Base-by-base conservation (phyloP, 495 filamentous ascomycete genomes). In the Letharia lupina region DNA sequence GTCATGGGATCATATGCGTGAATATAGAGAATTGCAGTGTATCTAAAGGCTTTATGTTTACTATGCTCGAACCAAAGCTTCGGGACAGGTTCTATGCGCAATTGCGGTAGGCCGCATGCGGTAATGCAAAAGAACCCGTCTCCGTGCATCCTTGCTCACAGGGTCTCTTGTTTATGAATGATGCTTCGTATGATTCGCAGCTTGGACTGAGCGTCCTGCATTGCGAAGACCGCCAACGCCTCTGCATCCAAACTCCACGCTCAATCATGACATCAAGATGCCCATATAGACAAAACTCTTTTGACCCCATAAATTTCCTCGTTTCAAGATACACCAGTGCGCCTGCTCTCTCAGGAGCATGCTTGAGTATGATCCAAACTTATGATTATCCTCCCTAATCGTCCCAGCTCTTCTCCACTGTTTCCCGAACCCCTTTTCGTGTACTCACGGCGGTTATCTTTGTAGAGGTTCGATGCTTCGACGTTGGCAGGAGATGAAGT, bases 321-420 rank as follows among this genome's bases (percentile, higher is more conserved):
- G n/a, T 23, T 9, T 33, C 41, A 44, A 40, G 16, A 33, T 65
- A 33, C 28, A 58, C 31, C 20, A 39, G 13, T 23, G 16, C 54
- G 41, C 63, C 52, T 60, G 31, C 63, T 37, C 56, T 58, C 31
- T 16, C 7, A 4, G 16, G 11, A 35, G 39, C 44, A n/a, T 20
- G 28, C 48, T 41, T 31, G 31, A 54, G 35, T 40, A 35, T 10
- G 33, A n/a, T 16, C 5, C 20, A 28, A 44, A 45, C 63, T 45
- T 45, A 31, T 45, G 4, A 18, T 5, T 39, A 33, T n/a, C 16
- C 41, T 3, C 6, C 48, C 78, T 81, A 93, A 69, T 94, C 93
- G 62, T 98, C 93, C 94, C 94, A 98, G 78, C 93, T 97, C 82
- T 96, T 97, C 83, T 98, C 95, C 23, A 98, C 95, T 1, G 93